Conservation (phyloP, 2,329 filamentous ascomycete species). For the Paracamarosporium sp. region DNA sequence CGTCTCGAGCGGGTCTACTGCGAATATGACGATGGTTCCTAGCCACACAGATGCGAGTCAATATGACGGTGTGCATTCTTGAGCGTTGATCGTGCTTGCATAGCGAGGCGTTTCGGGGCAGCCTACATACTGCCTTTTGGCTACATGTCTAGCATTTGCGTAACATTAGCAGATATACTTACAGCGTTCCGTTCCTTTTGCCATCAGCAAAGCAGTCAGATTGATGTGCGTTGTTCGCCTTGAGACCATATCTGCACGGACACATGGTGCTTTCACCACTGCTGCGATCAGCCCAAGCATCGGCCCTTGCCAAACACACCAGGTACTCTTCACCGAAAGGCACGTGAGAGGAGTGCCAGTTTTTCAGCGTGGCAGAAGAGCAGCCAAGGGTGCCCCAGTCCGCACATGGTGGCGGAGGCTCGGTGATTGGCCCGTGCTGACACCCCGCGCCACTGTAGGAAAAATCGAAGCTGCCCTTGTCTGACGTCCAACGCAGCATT, state of each 20-base stretch:
- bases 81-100: neutral
- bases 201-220: too few relatives aligned
- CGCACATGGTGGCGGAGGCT: neutral
- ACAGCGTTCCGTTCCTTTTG: too few relatives aligned
- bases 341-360: neutral
- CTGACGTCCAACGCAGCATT: neutral
- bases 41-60: constrained; percentile 9
- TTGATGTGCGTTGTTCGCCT: too few relatives aligned
- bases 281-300: too few relatives aligned
- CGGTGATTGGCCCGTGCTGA: neutral
- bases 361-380: too few relatives aligned
- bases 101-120: neutral
- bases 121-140: too few relatives aligned
- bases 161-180: neutral
- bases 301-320: too few relatives aligned
- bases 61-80: neutral
- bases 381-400: neutral
- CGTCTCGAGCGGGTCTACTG: constrained; percentile 18
- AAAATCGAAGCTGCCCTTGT: constrained; percentile 4
- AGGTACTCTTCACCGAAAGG: too few relatives aligned
- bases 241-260: too few relatives aligned
- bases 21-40: constrained; percentile 28
- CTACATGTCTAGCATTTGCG: neutral
- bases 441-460: constrained; percentile 5
- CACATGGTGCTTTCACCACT: too few relatives aligned